Evolutionary conservation across 202 grass and related monocot species (phyloP).

Genomic region (Setaria italica): DNA sequence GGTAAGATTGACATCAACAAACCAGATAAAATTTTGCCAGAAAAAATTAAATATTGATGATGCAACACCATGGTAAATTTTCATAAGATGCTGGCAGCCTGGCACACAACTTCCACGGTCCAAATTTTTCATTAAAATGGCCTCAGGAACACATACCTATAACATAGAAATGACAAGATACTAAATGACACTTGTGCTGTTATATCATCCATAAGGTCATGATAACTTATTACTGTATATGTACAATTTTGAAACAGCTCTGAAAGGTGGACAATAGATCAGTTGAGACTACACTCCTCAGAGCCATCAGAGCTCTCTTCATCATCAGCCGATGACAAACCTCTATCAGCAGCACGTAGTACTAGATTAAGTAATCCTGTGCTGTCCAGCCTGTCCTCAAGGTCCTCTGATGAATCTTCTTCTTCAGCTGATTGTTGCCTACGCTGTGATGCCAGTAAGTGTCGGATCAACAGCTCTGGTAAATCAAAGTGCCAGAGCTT

Average conservation of each 20-base stretch:
- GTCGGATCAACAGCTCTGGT: constrained; percentile 58
- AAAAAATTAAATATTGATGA: background rate
- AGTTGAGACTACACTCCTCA: constrained; percentile 50
- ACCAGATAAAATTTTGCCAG: background rate
- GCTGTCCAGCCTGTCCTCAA: constrained; percentile 15
- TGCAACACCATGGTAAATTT: background rate
- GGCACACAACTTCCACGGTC: background rate
- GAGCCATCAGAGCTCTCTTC: constrained; percentile 64
- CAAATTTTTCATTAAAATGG: background rate
- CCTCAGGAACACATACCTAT: constrained; percentile 16
- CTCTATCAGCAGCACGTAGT: constrained; percentile 48
- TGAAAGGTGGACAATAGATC: constrained; percentile 24
- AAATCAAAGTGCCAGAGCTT: constrained; percentile 57
- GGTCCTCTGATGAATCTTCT: constrained; percentile 46
- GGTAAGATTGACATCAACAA: background rate
- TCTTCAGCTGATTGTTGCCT: constrained; percentile 46
- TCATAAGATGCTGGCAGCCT: constrained; percentile 18
- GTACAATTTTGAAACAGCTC: constrained; percentile 32
- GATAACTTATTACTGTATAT: constrained; percentile 37
- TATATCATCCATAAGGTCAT: constrained; percentile 34
- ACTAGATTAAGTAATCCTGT: constrained; percentile 62
- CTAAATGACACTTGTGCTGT: constrained; percentile 2
- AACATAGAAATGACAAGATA: constrained; percentile 26
- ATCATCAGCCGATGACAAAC: constrained; percentile 54
- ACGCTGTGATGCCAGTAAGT: constrained; percentile 44